Evolutionary conservation across 495 filamentous ascomycete species (phyloP).

Genomic region (Podospora appendiculata): DNA sequence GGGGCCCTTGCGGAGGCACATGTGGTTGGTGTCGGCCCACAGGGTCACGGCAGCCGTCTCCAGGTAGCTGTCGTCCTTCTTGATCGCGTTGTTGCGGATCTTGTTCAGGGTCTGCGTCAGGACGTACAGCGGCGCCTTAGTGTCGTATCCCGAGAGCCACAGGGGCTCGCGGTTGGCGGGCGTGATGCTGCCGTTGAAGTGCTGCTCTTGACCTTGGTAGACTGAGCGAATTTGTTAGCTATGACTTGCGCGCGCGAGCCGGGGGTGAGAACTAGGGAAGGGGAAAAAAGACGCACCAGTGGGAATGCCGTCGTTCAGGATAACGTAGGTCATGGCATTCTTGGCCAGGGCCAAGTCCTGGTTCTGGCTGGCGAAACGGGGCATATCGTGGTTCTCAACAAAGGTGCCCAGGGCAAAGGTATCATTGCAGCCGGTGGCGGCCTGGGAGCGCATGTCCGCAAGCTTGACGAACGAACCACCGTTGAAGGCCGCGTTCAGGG

Average conservation of each 20-base stretch:
- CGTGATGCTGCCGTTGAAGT: conserved; percentile 44
- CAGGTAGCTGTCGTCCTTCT: conserved; percentile 36
- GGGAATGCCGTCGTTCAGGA: conserved; percentile 10
- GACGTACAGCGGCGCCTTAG: conserved; percentile 45
- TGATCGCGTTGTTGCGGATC: conserved; percentile 52
- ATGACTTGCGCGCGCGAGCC: not conserved
- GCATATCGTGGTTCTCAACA: conserved; percentile 65
- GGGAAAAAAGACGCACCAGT: not conserved
- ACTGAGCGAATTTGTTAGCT: not conserved
- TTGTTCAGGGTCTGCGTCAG: conserved; percentile 45
- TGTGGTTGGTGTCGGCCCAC: conserved; percentile 44
- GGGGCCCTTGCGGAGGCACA: conserved; percentile 62
- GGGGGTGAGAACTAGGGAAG: too few relatives aligned
- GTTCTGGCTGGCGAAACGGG: conserved; percentile 49
- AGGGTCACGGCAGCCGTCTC: conserved; percentile 47
- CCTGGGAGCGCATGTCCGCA: not conserved
- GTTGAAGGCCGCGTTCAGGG: conserved; percentile 33
- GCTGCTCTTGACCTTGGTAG: conserved; percentile 57
- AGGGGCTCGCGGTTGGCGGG: conserved; percentile 61
- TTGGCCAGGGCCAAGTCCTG: conserved; percentile 49
- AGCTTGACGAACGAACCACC: not conserved
- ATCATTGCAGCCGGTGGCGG: not conserved
- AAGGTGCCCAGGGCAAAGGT: conserved; percentile 45
- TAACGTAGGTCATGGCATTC: conserved; percentile 57
- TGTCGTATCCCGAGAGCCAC: conserved; percentile 51